These are phyloP conservation scores for Vinca minor DNA, from an alignment of 257 asterid species.

Conservation along the genomic window DNA sequence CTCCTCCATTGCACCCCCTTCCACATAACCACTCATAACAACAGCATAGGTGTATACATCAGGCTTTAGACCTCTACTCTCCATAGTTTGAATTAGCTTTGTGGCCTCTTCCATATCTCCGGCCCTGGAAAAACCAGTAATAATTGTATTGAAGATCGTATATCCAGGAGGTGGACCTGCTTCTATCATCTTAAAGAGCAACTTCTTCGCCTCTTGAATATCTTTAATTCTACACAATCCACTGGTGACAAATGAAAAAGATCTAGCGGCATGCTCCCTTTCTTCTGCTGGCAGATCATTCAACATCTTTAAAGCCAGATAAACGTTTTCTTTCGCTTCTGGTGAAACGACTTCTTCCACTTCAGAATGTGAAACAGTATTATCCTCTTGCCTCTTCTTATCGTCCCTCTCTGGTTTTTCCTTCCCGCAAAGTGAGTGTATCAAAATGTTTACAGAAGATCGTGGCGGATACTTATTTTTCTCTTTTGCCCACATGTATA, in stretches of 20 bases:
- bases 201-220: slow-evolving; percentile 44
- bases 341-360: slow-evolving; percentile 5
- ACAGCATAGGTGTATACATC: slow-evolving; percentile 70
- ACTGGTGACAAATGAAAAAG: slow-evolving; percentile 50
- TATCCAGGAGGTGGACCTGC: slow-evolving; percentile 83
- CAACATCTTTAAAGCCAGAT: slow-evolving; percentile 54
- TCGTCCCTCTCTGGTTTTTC: slow-evolving; percentile 1
- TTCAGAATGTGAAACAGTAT: background rate
- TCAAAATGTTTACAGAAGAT: slow-evolving; percentile 39
- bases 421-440: slow-evolving; percentile 45
- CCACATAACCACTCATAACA: slow-evolving; percentile 60
- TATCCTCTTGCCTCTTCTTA: background rate
- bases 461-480: slow-evolving; percentile 34
- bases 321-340: slow-evolving; percentile 33
- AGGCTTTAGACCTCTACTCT: slow-evolving; percentile 72
- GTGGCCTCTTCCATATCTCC: slow-evolving; percentile 59
- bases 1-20: slow-evolving; percentile 56
- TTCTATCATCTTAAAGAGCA: slow-evolving; percentile 62
- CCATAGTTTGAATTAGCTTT: slow-evolving; percentile 43
- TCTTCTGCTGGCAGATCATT: slow-evolving; percentile 39
- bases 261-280: slow-evolving; percentile 41
- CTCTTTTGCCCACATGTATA: slow-evolving; percentile 64
- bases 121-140: slow-evolving; percentile 53
- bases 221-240: slow-evolving; percentile 73
- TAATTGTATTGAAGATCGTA: slow-evolving; percentile 48